phyloP scores from a whole-genome alignment of 768 basidiomycete species.

The Xerocomellus intermedius region DNA sequence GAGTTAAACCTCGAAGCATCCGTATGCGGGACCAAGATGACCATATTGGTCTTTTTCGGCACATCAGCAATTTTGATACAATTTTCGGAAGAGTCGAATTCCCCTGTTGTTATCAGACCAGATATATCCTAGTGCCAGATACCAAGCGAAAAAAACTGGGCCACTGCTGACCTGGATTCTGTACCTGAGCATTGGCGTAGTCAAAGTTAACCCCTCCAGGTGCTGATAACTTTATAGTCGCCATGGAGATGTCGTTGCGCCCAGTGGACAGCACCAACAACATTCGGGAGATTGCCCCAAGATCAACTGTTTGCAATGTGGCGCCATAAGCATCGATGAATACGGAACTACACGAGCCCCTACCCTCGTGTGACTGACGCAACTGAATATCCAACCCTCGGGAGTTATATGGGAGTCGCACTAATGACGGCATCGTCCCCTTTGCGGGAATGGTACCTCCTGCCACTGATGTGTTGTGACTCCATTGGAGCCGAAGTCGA shows the following conservation, averaged over 20 bases:
- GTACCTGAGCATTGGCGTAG: constrained; percentile 41
- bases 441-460: constrained; percentile 17
- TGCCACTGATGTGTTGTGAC: constrained; percentile 40
- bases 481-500: constrained; percentile 66
- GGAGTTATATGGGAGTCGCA: constrained; percentile 63
- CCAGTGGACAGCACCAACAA: constrained; percentile 62
- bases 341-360: constrained; percentile 16
- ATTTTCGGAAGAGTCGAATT: constrained; percentile 41
- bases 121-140: constrained; percentile 1
- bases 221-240: constrained; percentile 52
- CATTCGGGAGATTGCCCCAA: constrained; percentile 56
- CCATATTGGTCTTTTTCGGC: constrained; percentile 43
- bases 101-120: constrained; percentile 17
- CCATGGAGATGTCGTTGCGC: constrained; percentile 59
- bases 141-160: constrained; percentile 13
- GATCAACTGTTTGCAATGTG: constrained; percentile 49
- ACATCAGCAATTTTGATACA: constrained; percentile 49
- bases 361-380: constrained; percentile 48
- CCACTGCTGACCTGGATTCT: constrained; percentile 32
- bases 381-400: constrained; percentile 64
- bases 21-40: constrained; percentile 62
- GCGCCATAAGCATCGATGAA: background rate
- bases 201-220: constrained; percentile 52
- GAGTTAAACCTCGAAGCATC: constrained; percentile 59
- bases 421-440: constrained; percentile 39